A percentile compares a stretch with the other conserved stretches of the same genome.
These are phyloP conservation scores for Fusarium napiforme DNA, from an alignment of 2,329 filamentous ascomycete species.

Conservation along the genomic window DNA sequence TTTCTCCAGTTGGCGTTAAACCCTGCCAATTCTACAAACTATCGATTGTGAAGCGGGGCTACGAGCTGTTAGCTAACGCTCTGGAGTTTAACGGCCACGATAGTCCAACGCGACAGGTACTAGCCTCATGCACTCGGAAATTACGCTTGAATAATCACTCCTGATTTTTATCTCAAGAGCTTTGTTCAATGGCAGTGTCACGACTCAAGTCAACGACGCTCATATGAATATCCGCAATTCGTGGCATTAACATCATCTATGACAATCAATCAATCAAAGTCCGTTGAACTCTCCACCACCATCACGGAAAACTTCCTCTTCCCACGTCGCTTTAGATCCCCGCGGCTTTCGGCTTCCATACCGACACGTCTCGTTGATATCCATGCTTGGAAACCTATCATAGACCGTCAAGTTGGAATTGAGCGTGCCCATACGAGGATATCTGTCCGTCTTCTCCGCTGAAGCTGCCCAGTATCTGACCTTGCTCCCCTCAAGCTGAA, in stretches of 20 bases:
- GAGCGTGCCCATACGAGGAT: neutral
- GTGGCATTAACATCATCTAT: too few species aligned
- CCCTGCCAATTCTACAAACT: neutral
- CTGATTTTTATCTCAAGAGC: neutral
- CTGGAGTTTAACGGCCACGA: neutral
- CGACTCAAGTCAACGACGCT: neutral
- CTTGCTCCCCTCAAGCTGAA: neutral
- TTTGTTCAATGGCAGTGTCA: too few species aligned
- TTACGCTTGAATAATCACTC: neutral
- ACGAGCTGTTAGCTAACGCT: neutral
- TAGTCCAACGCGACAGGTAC: neutral
- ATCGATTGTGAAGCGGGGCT: neutral
- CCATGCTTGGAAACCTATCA: neutral
- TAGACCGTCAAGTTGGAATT: neutral
- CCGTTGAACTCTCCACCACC: neutral
- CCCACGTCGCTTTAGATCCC: neutral
- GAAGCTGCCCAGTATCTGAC: slow-evolving; percentile 9
- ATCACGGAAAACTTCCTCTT: slow-evolving; percentile 8
- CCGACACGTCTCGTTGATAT: neutral
- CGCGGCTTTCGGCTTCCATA: neutral
- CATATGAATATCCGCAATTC: rapidly evolving
- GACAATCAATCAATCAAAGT: neutral
- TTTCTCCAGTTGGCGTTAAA: neutral
- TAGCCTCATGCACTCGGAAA: neutral
- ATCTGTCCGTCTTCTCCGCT: neutral